A percentile compares a stretch with the other conserved stretches of the same genome.
Evolutionary conservation across 768 basidiomycete genomes (phyloP).

Genomic region (Tricholoma terreum): DNA sequence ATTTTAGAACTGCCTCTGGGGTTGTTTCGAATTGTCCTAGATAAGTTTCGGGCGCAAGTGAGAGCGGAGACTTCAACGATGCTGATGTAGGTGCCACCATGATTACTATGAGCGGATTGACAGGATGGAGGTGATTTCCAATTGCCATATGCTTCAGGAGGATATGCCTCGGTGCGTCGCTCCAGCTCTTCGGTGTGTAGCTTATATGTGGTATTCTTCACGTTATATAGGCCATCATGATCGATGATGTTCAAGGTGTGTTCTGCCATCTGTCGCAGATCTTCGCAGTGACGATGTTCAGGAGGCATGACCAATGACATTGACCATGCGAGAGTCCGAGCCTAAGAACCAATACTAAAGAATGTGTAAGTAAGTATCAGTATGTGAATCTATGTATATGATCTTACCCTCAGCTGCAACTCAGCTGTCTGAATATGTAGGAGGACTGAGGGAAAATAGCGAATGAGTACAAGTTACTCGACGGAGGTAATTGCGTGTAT

Average conservation of each 20-base stretch:
- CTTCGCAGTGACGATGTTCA: background rate
- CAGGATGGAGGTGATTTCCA: background rate
- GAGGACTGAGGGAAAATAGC: no score
- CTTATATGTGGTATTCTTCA: background rate
- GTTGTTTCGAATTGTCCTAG: background rate
- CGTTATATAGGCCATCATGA: background rate
- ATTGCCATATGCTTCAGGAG: background rate
- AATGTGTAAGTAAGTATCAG: no score
- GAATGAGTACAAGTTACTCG: no score
- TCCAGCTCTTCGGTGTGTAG: background rate
- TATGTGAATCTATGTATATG: no score
- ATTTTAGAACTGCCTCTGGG: conserved; percentile 26
- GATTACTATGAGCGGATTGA: background rate
- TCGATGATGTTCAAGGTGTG: background rate
- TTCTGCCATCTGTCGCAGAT: background rate
- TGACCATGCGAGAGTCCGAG: background rate
- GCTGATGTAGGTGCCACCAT: background rate
- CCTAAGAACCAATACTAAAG: background rate
- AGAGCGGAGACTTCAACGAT: background rate
- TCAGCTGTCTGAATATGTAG: no score
- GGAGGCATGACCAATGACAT: background rate
- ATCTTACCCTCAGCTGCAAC: no score
- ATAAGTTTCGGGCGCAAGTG: background rate
- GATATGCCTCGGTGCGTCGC: background rate
- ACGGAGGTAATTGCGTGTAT: no score